Evolutionary conservation across 2,329 filamentous ascomycete species (phyloP).

Genomic region (Xylaria sp.): DNA sequence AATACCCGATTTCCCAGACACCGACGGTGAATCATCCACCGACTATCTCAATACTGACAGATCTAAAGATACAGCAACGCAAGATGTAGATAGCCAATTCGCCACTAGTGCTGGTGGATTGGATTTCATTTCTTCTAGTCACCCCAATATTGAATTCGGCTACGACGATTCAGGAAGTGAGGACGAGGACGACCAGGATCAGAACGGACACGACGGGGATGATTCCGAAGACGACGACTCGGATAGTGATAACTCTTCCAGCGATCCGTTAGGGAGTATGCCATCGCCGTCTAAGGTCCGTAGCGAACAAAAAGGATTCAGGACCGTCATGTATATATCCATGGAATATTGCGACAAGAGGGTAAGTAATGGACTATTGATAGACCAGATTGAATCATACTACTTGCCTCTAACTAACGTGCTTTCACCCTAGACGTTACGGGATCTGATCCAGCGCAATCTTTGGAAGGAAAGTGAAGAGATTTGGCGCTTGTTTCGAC

Average conservation of each 20-base stretch:
- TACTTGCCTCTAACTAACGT: conserved; percentile 6
- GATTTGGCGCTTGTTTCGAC: conserved; percentile 89
- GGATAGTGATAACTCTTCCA: conserved; percentile 45
- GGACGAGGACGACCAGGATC: conserved; percentile 54
- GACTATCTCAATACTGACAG: conserved; percentile 54
- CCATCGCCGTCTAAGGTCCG: conserved; percentile 44
- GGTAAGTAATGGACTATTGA: conserved; percentile 57
- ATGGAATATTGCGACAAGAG: conserved; percentile 99
- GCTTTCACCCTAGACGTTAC: conserved; percentile 70
- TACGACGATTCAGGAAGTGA: conserved; percentile 65
- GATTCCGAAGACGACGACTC: conserved; percentile 58
- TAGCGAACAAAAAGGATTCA: conserved; percentile 63
- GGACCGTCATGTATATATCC: conserved; percentile 90
- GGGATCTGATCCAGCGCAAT: conserved; percentile 83
- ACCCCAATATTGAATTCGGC: conserved; percentile 81
- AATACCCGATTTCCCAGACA: conserved; percentile 62
- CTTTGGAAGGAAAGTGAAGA: conserved; percentile 80
- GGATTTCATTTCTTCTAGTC: conserved; percentile 92
- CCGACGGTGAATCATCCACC: conserved; percentile 67
- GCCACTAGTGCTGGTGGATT: conserved; percentile 80
- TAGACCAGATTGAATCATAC: background rate
- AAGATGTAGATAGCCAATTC: conserved; percentile 65
- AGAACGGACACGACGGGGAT: conserved; percentile 29
- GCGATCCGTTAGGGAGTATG: conserved; percentile 41
- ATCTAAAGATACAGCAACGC: conserved; percentile 57